Percentiles rank a stretch among this genome's conserved stretches.
These are phyloP conservation scores for Persicaria tinctoria DNA, from an alignment of 148 eudicot genomes.

Conservation along the genomic window DNA sequence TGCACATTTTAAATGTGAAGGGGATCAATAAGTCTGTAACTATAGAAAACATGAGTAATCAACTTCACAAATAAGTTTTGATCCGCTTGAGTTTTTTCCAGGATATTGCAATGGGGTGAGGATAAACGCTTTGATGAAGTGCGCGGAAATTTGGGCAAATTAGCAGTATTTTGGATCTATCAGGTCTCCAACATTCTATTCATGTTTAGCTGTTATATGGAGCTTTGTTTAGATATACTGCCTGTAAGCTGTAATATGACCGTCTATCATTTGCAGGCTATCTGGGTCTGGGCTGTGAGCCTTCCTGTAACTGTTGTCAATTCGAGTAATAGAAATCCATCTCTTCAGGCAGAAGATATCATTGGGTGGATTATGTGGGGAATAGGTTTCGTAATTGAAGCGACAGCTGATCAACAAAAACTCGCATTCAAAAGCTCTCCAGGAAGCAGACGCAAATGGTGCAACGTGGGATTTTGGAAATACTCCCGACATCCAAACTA, in stretches of 20 bases:
- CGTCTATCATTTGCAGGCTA: slow-evolving; percentile 48
- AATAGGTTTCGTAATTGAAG: slow-evolving; percentile 66
- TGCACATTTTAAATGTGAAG: neutral
- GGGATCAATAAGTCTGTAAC: neutral
- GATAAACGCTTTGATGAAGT: slow-evolving; percentile 89
- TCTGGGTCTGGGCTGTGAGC: slow-evolving; percentile 99
- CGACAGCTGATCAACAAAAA: slow-evolving; percentile 86
- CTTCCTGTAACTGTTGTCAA: slow-evolving; percentile 91
- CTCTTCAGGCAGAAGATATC: slow-evolving; percentile 53
- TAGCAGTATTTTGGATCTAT: slow-evolving; percentile 82
- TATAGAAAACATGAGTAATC: neutral
- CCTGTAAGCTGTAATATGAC: neutral
- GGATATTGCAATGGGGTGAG: slow-evolving; percentile 97
- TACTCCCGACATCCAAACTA: slow-evolving; percentile 97
- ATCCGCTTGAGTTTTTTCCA: slow-evolving; percentile 11
- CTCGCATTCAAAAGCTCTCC: slow-evolving; percentile 68
- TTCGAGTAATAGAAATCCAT: slow-evolving; percentile 68
- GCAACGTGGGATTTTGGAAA: slow-evolving; percentile 80
- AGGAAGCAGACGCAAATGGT: slow-evolving; percentile 86
- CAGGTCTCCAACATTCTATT: slow-evolving; percentile 43
- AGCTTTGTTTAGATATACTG: neutral
- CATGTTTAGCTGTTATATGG: neutral
- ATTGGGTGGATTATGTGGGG: slow-evolving; percentile 93
- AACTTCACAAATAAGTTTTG: neutral
- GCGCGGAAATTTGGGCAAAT: slow-evolving; percentile 75